Conservation (phyloP, 163 green algal species). For the Prototheca wickerhamii region DNA sequence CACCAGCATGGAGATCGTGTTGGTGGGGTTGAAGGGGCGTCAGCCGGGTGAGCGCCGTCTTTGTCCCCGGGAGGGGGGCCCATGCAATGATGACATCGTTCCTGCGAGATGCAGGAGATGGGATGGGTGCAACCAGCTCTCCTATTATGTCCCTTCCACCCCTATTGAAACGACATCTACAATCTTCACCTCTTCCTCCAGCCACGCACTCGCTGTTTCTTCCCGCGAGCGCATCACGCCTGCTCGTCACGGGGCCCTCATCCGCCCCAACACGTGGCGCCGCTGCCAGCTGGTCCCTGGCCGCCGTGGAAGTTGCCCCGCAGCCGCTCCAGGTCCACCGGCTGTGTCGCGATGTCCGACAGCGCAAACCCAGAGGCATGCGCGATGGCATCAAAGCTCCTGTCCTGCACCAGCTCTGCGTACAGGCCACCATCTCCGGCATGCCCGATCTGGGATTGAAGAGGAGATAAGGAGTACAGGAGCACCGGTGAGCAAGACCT, state of each 20-base stretch:
- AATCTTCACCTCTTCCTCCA: no score
- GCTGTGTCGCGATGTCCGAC: neutral
- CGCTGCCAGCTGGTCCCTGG: neutral
- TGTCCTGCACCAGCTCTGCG: constrained; percentile 44
- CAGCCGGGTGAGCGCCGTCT: constrained; percentile 10
- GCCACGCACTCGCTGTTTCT: no score
- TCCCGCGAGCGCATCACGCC: no score
- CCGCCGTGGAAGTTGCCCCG: neutral
- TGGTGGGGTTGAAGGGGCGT: constrained; percentile 22
- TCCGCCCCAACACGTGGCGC: no score
- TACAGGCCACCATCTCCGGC: constrained; percentile 48
- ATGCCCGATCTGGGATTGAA: constrained; percentile 11
- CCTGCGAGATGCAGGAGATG: neutral
- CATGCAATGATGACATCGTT: constrained; percentile 26
- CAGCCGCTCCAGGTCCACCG: constrained; percentile 14
- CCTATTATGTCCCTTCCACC: no score
- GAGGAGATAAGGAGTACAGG: no score
- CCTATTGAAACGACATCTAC: no score
- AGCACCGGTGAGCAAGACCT: no score
- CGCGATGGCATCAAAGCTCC: constrained; percentile 36
- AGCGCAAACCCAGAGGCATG: constrained; percentile 10
- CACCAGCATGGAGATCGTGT: constrained; percentile 34
- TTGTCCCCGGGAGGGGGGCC: constrained; percentile 20
- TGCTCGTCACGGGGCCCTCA: no score
- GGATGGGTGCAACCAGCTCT: neutral